Evolutionary conservation across 108 stramenopile species (phyloP), one percentile per base, ranked within the genome.

Genomic region (Cyclotella cryptica): DNA sequence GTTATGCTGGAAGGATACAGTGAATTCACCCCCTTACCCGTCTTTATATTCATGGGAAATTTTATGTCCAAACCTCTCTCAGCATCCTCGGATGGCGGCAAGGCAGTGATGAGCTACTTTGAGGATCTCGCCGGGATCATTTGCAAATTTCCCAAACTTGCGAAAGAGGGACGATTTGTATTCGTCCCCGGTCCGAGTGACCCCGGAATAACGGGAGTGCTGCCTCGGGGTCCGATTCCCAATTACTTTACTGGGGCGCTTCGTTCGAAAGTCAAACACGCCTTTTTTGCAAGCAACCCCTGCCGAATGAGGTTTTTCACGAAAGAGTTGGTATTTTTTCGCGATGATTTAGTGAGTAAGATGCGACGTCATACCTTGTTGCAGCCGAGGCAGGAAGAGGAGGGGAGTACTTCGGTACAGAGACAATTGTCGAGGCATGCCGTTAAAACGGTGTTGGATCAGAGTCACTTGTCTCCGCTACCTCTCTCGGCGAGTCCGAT

Each of bases 41-140:
- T 97, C 52, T 96, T 96, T 75, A 88, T 96, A 5, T 80, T 98
- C n/a, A 96, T 98, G 93, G 98, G 98, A 41, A 92, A 97, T 75
- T 98, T 98, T 74, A 78, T 85, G 42, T 92, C 95, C 59, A 78
- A 79, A 55, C 88, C 90, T 0, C 51, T 84, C 15, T 81, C 81
- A 21, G 73, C 74, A 44, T 41, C 69, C 22, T 51, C 63, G 29
- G 68, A 71, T 24, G 82, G 78, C 67, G 71, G 78, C 18, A 83
- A 88, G 47, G 71, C 66, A 22, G 83, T 87, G 51, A 82, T 86
- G 39, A 71, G 64, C 43, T 89, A 84, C 47, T 96, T 90, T 58
- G 87, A 90, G 17, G 86, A 86, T 43, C 79, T 98, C 22, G 84
- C 88, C 7, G 85, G 70, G 27, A 28, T 93, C n/a, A 88, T 92